phyloP scores from a whole-genome alignment of 306 rosid species.

The Vigna trinervia region DNA sequence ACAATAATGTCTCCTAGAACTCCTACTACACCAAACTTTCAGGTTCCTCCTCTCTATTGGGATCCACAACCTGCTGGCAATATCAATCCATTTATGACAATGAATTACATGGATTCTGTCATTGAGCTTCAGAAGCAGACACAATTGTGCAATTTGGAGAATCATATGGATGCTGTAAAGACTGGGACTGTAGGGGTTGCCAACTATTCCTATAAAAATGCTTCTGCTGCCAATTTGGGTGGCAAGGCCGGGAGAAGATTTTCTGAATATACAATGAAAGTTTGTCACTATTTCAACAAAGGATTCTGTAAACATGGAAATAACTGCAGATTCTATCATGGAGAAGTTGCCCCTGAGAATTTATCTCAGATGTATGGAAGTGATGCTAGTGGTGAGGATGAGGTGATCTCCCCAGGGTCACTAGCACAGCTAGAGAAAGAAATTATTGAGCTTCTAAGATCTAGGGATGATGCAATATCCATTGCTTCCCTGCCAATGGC shows the following conservation, averaged over 20 bases:
- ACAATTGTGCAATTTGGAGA: constrained; percentile 55
- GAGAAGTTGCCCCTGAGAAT: constrained; percentile 53
- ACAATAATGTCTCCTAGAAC: constrained; percentile 45
- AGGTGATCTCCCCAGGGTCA: constrained; percentile 59
- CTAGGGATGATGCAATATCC: constrained; percentile 76
- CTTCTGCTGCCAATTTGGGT: constrained; percentile 44
- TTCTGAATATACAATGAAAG: constrained; percentile 62
- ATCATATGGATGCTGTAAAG: constrained; percentile 49
- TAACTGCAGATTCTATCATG: constrained; percentile 77
- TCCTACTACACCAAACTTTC: constrained; percentile 48
- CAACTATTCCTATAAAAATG: constrained; percentile 55
- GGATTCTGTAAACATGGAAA: constrained; percentile 87
- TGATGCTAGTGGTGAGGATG: constrained; percentile 62
- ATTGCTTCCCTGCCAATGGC: constrained; percentile 87
- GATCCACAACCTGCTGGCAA: constrained; percentile 49
- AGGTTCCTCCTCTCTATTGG: constrained; percentile 52
- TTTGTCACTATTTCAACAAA: constrained; percentile 77
- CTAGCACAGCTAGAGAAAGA: constrained; percentile 80
- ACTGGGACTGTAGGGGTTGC: constrained; percentile 44
- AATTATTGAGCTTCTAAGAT: constrained; percentile 70
- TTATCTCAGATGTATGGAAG: constrained; percentile 53
- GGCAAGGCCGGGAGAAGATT: constrained; percentile 50
- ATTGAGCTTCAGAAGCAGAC: constrained; percentile 59
- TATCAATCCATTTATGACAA: constrained; percentile 34
- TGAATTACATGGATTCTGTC: constrained; percentile 52